phyloP scores from a whole-genome alignment of 2,329 filamentous ascomycete genomes.

The Cladobotryum protrusum region DNA sequence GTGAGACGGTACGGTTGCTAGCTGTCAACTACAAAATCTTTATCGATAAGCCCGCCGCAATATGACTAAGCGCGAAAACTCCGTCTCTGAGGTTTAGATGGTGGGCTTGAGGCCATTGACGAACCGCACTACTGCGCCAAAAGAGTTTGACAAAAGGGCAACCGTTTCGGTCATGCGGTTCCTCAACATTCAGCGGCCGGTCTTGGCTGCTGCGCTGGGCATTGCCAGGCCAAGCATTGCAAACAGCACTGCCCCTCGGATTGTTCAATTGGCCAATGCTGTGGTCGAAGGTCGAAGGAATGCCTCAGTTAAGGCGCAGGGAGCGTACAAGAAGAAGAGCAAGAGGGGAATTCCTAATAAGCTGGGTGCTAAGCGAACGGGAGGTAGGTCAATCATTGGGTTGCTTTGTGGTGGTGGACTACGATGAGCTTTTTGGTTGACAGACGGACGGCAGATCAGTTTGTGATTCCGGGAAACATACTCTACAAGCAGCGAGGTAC shows the following conservation, averaged over 20 bases:
- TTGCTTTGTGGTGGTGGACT: neutral
- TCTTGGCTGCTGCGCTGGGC: constrained; percentile 33
- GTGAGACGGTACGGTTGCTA: constrained; percentile 10
- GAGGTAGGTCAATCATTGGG: constrained; percentile 50
- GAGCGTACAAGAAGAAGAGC: constrained; percentile 58
- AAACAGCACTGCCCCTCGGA: constrained; percentile 14
- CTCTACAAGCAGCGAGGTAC: constrained; percentile 96
- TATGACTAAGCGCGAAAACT: constrained; percentile 11
- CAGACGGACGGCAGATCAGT: constrained; percentile 60
- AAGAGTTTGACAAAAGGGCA: neutral
- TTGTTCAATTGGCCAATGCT: constrained; percentile 31
- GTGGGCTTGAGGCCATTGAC: constrained; percentile 3
- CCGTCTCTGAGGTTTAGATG: constrained; percentile 2
- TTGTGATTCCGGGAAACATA: constrained; percentile 92
- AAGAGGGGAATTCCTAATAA: constrained; percentile 67
- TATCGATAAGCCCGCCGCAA: constrained; percentile 16
- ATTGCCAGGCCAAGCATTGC: constrained; percentile 22
- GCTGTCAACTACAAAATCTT: constrained; percentile 14
- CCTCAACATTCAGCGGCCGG: constrained; percentile 40
- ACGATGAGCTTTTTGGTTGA: too few species aligned
- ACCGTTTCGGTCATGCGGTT: constrained; percentile 37
- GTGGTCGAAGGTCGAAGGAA: constrained; percentile 46
- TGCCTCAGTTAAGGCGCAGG: constrained; percentile 58
- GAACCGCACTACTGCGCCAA: neutral
- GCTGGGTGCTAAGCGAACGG: constrained; percentile 87